Conservation (phyloP, 345 rosid genomes). For the Syzygium aqueum region DNA sequence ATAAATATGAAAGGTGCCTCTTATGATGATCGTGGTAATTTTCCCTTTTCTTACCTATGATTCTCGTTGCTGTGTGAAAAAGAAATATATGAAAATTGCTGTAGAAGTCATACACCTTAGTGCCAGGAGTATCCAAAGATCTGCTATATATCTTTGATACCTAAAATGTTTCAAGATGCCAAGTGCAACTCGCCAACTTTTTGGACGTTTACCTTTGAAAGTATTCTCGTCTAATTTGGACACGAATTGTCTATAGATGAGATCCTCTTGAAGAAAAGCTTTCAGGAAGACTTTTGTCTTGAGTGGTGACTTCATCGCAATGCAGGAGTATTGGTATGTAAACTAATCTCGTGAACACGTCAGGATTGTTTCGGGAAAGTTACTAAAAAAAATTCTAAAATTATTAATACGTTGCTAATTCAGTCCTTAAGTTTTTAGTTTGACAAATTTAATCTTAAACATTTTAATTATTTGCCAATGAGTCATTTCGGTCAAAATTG, state of each 20-base stretch:
- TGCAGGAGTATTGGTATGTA: no score
- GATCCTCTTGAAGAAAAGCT: neutral
- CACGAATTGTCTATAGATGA: neutral
- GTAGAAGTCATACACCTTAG: neutral
- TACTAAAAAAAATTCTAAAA: no score
- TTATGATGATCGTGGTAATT: neutral
- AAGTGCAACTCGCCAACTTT: neutral
- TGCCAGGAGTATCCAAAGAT: neutral
- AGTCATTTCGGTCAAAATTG: no score
- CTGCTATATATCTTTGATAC: neutral
- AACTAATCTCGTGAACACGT: no score
- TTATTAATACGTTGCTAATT: no score
- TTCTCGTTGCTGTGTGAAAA: neutral
- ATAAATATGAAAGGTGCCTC: neutral
- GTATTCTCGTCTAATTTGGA: neutral
- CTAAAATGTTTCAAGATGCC: neutral
- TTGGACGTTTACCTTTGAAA: neutral
- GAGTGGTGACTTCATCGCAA: no score
- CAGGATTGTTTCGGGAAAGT: no score
- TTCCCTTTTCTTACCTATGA: neutral
- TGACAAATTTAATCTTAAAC: no score
- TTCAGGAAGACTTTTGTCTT: no score
- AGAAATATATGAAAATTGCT: neutral
- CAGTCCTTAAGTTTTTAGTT: no score
- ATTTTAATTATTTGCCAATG: no score